Conservation (phyloP, 2,329 filamentous ascomycete genomes). For the Pestalotiopsis sp. region DNA sequence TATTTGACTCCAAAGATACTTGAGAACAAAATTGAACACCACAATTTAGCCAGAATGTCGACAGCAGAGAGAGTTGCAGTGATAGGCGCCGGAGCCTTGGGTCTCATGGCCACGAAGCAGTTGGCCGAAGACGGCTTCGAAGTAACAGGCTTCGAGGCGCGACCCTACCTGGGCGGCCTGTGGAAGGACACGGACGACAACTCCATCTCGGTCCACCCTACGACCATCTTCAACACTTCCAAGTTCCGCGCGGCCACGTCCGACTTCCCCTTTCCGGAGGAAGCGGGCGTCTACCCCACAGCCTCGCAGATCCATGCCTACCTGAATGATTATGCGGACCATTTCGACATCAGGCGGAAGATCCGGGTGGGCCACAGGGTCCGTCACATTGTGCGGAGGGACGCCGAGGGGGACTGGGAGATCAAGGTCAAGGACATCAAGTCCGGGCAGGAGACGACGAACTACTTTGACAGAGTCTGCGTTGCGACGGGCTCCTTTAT, state of each 20-base stretch:
- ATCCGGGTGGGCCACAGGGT: constrained; percentile 7
- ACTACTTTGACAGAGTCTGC: constrained; percentile 12
- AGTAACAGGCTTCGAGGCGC: constrained; percentile 15
- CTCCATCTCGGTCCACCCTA: constrained; percentile 13
- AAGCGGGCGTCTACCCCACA: constrained; percentile 8
- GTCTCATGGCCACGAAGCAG: constrained; percentile 18
- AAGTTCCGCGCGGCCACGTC: constrained; percentile 8
- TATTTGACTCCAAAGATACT: background rate
- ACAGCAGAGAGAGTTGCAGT: constrained; percentile 16
- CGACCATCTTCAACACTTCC: constrained; percentile 16
- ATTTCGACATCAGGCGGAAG: constrained; percentile 3
- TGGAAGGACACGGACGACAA: constrained; percentile 14
- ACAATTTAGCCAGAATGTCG: background rate
- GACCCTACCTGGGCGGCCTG: constrained; percentile 15
- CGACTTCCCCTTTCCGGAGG: constrained; percentile 16
- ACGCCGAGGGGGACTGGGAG: background rate
- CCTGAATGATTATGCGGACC: constrained; percentile 13
- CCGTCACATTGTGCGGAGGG: background rate
- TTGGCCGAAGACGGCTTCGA: constrained; percentile 17
- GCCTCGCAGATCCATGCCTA: constrained; percentile 7
- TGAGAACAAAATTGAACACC: background rate
- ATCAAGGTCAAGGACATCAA: background rate
- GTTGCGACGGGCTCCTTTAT: constrained; percentile 5
- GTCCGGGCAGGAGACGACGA: background rate
- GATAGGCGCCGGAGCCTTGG: constrained; percentile 19